These are phyloP conservation scores for Fusarium mexicanum DNA, from an alignment of 2,329 filamentous ascomycete species.

Conservation along the genomic window DNA sequence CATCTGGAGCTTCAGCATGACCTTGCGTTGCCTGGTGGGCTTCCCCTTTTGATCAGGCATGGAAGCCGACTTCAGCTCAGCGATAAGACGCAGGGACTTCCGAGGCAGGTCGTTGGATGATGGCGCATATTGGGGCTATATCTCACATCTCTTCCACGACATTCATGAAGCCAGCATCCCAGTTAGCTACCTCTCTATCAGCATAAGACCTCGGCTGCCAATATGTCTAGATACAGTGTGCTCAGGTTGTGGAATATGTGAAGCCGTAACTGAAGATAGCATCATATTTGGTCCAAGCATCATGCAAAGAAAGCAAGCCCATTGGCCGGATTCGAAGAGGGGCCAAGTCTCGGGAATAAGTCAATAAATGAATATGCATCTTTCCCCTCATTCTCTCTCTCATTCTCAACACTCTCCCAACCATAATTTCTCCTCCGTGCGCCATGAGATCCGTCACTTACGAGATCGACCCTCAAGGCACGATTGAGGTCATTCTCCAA, in stretches of 20 bases:
- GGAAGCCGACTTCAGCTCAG: neutral
- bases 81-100: neutral
- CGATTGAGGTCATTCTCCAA: neutral
- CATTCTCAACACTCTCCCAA: neutral
- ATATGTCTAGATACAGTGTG: neutral
- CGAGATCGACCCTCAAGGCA: neutral
- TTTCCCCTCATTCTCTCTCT: neutral
- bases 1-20: neutral
- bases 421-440: neutral
- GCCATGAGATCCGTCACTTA: neutral
- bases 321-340: neutral
- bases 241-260: neutral
- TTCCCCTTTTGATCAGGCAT: neutral
- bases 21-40: neutral
- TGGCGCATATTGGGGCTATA: neutral
- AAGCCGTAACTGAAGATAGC: neutral
- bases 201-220: fast-evolving
- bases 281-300: neutral
- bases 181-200: neutral
- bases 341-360: neutral
- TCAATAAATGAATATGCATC: neutral
- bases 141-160: neutral
- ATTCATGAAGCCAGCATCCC: neutral
- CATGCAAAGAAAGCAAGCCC: neutral
- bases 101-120: neutral